phyloP scores from a whole-genome alignment of 257 asterid genomes.

The Solanum pimpinellifolium region DNA sequence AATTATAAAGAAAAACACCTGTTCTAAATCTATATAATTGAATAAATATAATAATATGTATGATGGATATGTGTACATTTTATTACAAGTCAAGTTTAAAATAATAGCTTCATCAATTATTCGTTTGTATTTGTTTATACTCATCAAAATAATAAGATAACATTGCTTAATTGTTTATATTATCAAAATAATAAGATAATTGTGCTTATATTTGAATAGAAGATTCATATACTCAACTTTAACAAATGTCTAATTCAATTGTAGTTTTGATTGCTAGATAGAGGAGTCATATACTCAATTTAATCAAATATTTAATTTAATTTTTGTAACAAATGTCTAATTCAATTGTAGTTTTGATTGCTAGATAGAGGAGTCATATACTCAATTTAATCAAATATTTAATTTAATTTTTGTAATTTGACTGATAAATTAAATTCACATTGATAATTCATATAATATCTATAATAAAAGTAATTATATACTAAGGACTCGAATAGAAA shows the following conservation, averaged over 20 bases:
- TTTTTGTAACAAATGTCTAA: background rate
- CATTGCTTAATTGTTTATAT: background rate
- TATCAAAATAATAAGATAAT: background rate
- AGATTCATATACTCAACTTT: background rate
- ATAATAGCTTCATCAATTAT: background rate
- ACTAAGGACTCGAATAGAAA: background rate
- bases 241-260: background rate
- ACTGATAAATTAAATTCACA: too few relatives aligned
- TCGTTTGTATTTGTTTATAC: background rate
- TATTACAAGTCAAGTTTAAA: background rate
- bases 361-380: too few relatives aligned
- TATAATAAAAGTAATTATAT: fast-evolving
- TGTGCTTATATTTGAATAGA: background rate
- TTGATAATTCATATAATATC: too few relatives aligned
- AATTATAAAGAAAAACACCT: background rate
- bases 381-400: too few relatives aligned
- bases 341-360: background rate
- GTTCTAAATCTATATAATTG: background rate
- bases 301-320: too few relatives aligned
- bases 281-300: too few relatives aligned
- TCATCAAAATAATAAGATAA: background rate
- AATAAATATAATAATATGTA: background rate
- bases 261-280: background rate
- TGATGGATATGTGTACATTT: background rate
- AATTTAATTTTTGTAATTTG: too few relatives aligned